Base-by-base conservation (phyloP, 2,329 filamentous ascomycete species). In the Incumbomyces delicatus region DNA sequence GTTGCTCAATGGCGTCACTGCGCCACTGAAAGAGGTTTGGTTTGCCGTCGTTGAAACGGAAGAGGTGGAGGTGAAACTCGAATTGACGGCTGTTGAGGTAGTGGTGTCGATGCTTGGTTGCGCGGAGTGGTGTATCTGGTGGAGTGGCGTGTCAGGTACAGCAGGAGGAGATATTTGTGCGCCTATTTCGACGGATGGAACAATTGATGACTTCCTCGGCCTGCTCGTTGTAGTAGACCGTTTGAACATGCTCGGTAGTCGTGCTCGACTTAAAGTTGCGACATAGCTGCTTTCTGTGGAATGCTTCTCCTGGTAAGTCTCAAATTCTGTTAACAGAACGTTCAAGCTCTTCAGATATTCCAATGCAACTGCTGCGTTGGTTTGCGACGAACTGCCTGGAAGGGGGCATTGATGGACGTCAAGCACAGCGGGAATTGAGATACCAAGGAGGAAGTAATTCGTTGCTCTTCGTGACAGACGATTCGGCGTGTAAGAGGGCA, bases 311-410 rank as follows among this genome's bases (percentile, higher is more conserved):
- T 95, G 89, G 67, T 94, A 98, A 41, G 87, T 80, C 58, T 98
- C 92, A 65, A 95, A 98, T 67, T 98, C 92, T 55, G 81, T 69
- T 4, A 98, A 75, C 2, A 98, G 81, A 6, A 83, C 80, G 61
- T 94, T 89, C 42, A 96, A 75, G 33, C 85, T 84, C 59, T 84
- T 83, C 32, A 98, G 78, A 64, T 95, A 95, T 60, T 98, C 92
- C 56, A 82, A 70, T 0, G 89, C 78, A 11, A 54, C 43, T 3
- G 79, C 86, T 38, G 81, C 77, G 6, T 85, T 83, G 68, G 88
- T 87, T 20, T 51, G 35, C 5, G 50, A 35, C 11, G 48, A 47
- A 29, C 46, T 50, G 20, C 48, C 38, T 14, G 53, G 34, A 31
- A 53, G 50, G 5, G 53, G 43, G 29, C 44, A 46, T 8, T 52